Percentiles rank a stretch among this genome's conserved stretches.
These are phyloP conservation scores for Syzygium aromaticum DNA, from an alignment of 345 rosid species.

Conservation along the genomic window DNA sequence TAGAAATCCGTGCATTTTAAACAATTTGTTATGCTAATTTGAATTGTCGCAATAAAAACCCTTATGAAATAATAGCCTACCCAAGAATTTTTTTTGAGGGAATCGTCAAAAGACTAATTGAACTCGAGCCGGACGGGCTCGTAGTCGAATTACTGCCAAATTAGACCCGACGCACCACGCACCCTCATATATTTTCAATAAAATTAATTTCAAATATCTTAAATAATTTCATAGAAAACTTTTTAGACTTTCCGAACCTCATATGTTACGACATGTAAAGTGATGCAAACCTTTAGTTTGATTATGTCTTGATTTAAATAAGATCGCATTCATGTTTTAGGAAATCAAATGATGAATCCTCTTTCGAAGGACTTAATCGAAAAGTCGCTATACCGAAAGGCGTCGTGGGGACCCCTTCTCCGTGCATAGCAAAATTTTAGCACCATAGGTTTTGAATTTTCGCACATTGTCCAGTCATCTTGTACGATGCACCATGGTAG, in stretches of 20 bases:
- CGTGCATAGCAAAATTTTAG: too few species aligned
- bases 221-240: background rate
- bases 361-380: background rate
- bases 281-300: accelerated
- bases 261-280: background rate
- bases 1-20: too few species aligned
- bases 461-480: too few species aligned
- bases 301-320: background rate
- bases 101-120: background rate
- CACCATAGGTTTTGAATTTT: too few species aligned
- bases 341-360: background rate
- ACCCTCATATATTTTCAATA: background rate
- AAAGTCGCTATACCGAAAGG: background rate
- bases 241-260: background rate
- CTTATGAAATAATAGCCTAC: background rate
- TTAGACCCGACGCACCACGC: background rate
- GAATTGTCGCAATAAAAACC: background rate
- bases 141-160: background rate
- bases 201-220: background rate
- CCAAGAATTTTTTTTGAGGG: background rate
- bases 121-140: background rate
- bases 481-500: too few species aligned
- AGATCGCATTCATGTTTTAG: background rate
- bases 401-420: background rate
- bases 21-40: background rate